Evolutionary conservation across 805 yeast species (phyloP).

Genomic region (Lachancea mirantina): DNA sequence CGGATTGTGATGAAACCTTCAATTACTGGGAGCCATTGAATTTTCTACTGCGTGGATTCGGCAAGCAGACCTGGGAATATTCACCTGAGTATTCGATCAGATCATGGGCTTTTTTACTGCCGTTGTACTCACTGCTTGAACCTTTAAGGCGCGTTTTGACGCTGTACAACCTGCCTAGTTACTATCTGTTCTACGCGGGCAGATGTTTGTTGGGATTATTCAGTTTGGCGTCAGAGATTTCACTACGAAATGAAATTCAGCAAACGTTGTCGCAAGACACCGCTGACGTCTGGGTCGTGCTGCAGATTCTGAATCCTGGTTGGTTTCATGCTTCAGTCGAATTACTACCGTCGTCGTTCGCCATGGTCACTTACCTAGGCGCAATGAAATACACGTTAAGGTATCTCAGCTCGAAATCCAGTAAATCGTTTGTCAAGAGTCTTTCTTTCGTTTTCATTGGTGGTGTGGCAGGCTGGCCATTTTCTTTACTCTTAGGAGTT

Average conservation of each 20-base stretch:
- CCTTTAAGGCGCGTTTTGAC: constrained; percentile 16
- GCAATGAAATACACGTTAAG: constrained; percentile 23
- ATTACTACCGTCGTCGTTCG: constrained; percentile 76
- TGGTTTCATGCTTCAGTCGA: constrained; percentile 85
- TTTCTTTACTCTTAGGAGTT: constrained; percentile 54
- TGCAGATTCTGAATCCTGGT: constrained; percentile 63
- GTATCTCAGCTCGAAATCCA: constrained; percentile 22
- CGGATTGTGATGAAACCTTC: constrained; percentile 89
- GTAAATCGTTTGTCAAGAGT: constrained; percentile 20
- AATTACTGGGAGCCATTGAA: constrained; percentile 95
- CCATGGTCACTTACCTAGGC: constrained; percentile 42
- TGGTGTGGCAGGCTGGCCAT: constrained; percentile 89
- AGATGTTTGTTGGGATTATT: constrained; percentile 22
- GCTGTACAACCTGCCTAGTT: constrained; percentile 27
- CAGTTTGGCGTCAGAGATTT: constrained; percentile 40
- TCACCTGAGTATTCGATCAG: constrained; percentile 84
- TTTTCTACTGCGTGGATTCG: constrained; percentile 67
- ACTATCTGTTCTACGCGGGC: constrained; percentile 20
- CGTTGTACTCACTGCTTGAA: constrained; percentile 26
- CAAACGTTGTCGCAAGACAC: constrained; percentile 23
- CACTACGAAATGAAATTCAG: constrained; percentile 21
- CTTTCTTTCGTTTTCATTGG: constrained; percentile 41
- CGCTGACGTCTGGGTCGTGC: constrained; percentile 57
- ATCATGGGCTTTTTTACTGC: constrained; percentile 72
- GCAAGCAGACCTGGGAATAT: constrained; percentile 95